Percentiles rank a stretch among this genome's conserved stretches.
Evolutionary conservation across 192 early-diverging fungal genomes (phyloP).

Genomic region (Backusella macrospora): DNA sequence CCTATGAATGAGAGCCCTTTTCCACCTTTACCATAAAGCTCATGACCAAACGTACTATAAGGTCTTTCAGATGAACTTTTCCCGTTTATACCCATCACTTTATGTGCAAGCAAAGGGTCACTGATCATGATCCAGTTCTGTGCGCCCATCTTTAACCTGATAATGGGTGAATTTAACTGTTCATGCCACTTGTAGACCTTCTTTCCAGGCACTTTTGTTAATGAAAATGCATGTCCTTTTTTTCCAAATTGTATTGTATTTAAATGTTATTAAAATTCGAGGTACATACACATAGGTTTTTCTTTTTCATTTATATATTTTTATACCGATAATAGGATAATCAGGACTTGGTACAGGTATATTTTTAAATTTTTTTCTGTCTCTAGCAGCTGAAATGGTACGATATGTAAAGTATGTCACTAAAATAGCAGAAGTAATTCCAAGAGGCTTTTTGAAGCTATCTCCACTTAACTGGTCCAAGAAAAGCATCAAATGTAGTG

Average conservation of each 20-base stretch:
- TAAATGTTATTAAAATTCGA: too few relatives aligned
- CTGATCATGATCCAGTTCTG: conserved; percentile 20
- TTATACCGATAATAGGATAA: not conserved
- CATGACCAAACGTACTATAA: not conserved
- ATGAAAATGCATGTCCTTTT: too few relatives aligned
- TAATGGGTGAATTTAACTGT: not conserved
- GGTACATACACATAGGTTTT: too few relatives aligned
- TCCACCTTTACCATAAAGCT: not conserved
- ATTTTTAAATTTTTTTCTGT: not conserved
- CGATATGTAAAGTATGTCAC: not conserved
- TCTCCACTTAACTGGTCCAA: not conserved
- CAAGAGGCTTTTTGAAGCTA: not conserved
- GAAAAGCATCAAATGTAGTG: too few relatives aligned
- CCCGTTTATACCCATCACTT: not conserved
- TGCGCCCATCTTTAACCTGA: conserved; percentile 2
- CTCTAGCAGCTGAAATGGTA: not conserved
- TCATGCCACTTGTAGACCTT: conserved; percentile 2
- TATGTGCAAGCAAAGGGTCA: conserved; percentile 1
- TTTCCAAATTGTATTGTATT: too few relatives aligned
- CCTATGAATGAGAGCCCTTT: not conserved
- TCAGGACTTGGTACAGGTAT: conserved; percentile 2
- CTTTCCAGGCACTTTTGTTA: not conserved
- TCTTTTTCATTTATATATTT: too few relatives aligned
- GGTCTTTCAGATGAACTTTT: not conserved
- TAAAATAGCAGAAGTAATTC: not conserved